Evolutionary conservation across 148 eudicot species (phyloP), one percentile per base, ranked within the genome.

Genomic region (Drosera capensis): DNA sequence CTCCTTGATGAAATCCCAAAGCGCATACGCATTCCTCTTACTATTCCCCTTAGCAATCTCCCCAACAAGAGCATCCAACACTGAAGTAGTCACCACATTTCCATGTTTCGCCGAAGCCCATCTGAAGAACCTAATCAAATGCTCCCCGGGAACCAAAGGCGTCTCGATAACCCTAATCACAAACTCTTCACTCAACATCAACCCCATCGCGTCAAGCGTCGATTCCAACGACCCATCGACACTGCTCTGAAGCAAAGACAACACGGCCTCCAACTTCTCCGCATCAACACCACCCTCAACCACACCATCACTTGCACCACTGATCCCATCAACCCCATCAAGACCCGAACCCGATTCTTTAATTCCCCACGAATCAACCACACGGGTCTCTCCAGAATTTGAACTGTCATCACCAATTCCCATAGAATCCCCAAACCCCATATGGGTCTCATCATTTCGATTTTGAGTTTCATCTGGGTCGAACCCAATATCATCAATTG

Each of bases 1-100:
- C 54, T 73, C 87, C 57, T 73, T 70, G 8, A 71, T 49, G 60
- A 90, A 51, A 67, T 84, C 82, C 97, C 93, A 84, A 61, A 84
- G 62, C n/a, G 72, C 82, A 51, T 75, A 84, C 0, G 56, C 71
- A 54, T 56, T 58, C 18, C 56, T 73, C 63, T 50, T 63, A 30
- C 51, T 68, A 16, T 56, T 51, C 23, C 49, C 60, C 31, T 24
- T 31, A 45, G 71, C 56, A 43, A 78, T 40, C 4, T 48, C 74
- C 35, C 30, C 20, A 46, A 69, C 72, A 61, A 90, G 80, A 17
- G 55, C 60, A 54, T 43, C 65, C 43, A 80, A 16, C 19, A 58
- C 55, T 38, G 44, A 8, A 1, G 50, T 39, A 23, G 64, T 67
- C 46, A 66, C 68, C 7, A 43, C 7, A 46, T 73, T 48, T 23